These are phyloP conservation scores for Aspergillus puulaauensis DNA, from an alignment of 2,329 filamentous ascomycete genomes.

Conservation along the genomic window DNA sequence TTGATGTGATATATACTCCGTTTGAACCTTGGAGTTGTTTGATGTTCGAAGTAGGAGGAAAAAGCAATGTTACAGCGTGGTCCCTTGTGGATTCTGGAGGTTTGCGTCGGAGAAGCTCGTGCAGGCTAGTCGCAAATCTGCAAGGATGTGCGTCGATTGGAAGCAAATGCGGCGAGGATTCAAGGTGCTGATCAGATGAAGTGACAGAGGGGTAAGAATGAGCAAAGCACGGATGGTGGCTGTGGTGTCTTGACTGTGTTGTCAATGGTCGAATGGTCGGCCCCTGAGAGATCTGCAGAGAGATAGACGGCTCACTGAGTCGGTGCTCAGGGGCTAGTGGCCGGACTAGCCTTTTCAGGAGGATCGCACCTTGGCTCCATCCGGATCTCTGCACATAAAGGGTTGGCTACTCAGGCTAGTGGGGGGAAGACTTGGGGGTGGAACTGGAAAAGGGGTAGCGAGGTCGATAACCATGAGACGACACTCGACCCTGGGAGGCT, in stretches of 20 bases:
- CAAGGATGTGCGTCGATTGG: conserved; percentile 8
- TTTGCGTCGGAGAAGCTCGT: background rate
- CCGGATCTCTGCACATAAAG: conserved; percentile 8
- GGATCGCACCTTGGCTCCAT: conserved; percentile 1
- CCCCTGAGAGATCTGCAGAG: conserved; percentile 8
- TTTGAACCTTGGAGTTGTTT: no score
- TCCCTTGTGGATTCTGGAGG: no score
- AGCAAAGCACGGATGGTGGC: background rate
- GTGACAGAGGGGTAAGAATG: background rate
- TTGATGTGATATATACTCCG: no score
- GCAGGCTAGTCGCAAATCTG: background rate
- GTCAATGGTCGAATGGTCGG: background rate
- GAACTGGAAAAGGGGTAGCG: conserved; percentile 8
- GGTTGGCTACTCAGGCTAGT: background rate
- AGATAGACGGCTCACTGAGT: conserved; percentile 5
- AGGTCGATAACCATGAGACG: background rate
- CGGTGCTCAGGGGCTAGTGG: conserved; percentile 4
- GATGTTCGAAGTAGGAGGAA: background rate
- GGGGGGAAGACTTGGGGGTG: conserved; percentile 7
- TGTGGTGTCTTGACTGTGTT: background rate
- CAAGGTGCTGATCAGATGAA: background rate
- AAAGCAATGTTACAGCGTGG: background rate
- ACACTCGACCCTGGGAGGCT: background rate
- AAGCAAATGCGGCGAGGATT: background rate
- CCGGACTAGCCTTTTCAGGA: background rate